Evolutionary conservation across 1,284 basidiomycete genomes (phyloP).

Genomic region (Puccinia hordei): DNA sequence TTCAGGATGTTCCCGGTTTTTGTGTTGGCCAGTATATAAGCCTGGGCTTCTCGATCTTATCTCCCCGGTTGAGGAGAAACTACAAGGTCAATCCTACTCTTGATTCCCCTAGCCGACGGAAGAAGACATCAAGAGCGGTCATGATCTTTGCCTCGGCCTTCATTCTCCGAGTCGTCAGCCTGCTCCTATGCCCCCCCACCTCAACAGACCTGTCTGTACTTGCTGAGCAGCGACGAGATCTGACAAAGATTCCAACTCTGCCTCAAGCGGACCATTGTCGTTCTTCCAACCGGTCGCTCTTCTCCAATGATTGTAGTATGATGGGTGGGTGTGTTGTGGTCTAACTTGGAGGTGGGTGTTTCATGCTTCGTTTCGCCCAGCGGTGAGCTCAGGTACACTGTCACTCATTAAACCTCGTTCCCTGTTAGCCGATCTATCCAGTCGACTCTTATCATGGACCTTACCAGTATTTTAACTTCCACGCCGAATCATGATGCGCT

Average conservation of each 20-base stretch:
- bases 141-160: not conserved
- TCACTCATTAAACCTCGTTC: not conserved
- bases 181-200: not conserved
- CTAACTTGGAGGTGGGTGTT: not conserved
- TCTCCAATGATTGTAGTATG: conserved; percentile 4
- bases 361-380: not conserved
- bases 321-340: conserved; percentile 3
- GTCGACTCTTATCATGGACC: not conserved
- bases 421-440: not conserved
- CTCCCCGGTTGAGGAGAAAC: not conserved
- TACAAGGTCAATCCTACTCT: no score
- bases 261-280: not conserved
- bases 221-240: not conserved
- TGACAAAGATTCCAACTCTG: not conserved
- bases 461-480: not conserved
- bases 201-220: not conserved
- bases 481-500: no score
- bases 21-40: not conserved
- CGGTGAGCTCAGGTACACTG: no score
- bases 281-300: not conserved
- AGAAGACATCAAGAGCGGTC: not conserved
- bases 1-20: not conserved
- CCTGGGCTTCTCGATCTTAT: not conserved
- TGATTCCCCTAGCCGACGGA: no score
- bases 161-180: not conserved